Evolutionary conservation across 1,284 basidiomycete species (phyloP), one percentile per base, ranked within the genome.

Genomic region (Apiotrichum gracile): DNA sequence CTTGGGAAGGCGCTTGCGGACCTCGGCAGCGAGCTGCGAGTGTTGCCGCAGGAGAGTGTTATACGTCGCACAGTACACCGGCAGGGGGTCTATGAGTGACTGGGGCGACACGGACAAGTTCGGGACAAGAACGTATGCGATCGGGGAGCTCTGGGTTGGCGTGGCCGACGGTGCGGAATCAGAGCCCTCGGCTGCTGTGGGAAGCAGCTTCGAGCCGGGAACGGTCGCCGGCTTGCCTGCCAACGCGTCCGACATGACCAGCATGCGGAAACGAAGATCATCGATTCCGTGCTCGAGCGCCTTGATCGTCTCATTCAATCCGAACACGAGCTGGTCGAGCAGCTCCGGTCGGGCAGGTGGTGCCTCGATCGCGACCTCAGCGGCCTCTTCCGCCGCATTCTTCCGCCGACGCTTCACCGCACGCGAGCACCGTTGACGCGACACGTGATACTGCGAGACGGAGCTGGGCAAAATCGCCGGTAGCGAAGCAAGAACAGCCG

Each of bases 281-380:
- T 65, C 63, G 21, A 82, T 78, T 58, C 86, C 81, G 4, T 55
- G 61, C 71, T 93, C 90, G 13, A 93, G 77, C 19, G 77, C 76
- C 70, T 83, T 87, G 22, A 88, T 88, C 9, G 90, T 86, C 65
- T 83, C 79, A 65, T 91, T 93, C 61, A 92, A 85, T 13, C 90
- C 90, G 40, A 86, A 69, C 1, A 80, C 75, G 38, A 87, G 61
- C 66, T 85, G 80, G 13, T 78, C 60, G 14, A 84, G 70, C 24
- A 83, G 70, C 10, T 69, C 57, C 3, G 82, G 82, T 17, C 51
- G 41, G 1, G 40, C 29, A 1, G 63, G 63, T 10, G 34, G 25
- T 9, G 24, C 31, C 26, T 37, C 24, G n/a, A 24, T 17, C 9
- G 27, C 4, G n/a, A 19, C 25, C 31, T n/a, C 26, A 9, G 19